Conservation (phyloP, 345 rosid genomes). For the Draba incana region DNA sequence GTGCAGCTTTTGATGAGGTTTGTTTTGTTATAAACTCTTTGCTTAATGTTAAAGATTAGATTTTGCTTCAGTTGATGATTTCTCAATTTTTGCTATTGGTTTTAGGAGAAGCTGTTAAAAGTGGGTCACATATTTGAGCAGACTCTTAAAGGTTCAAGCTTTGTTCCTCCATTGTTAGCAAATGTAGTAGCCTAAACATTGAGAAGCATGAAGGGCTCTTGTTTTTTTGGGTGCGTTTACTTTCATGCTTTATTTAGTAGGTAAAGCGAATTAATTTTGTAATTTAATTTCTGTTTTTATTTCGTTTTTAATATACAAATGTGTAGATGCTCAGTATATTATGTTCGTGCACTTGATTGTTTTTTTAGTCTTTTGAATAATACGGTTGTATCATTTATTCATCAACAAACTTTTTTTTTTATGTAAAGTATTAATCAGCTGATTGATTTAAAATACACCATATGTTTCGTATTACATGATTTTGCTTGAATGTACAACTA, state of each 20-base stretch:
- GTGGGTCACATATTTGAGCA: slow-evolving; percentile 92
- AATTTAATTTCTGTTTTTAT: slow-evolving; percentile 1
- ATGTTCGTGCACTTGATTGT: slow-evolving; percentile 7
- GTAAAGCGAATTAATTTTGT: slow-evolving; percentile 23
- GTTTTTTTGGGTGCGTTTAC: neutral
- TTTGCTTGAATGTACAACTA: neutral
- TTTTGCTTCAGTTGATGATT: slow-evolving; percentile 1
- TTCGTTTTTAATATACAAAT: neutral
- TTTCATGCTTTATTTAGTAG: slow-evolving; percentile 11
- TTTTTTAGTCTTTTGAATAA: slow-evolving; percentile 9
- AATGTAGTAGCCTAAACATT: slow-evolving; percentile 26
- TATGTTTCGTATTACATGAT: neutral
- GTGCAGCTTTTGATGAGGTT: slow-evolving; percentile 92
- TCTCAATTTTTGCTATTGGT: neutral
- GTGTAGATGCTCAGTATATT: slow-evolving; percentile 20
- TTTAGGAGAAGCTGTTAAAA: slow-evolving; percentile 73
- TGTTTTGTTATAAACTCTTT: slow-evolving; percentile 18
- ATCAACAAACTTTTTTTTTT: neutral
- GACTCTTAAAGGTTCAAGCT: slow-evolving; percentile 65
- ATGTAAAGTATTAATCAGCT: neutral
- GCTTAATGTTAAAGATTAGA: neutral
- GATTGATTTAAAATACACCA: neutral
- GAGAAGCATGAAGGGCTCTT: neutral
- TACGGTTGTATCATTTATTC: slow-evolving; percentile 13
- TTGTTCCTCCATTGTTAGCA: slow-evolving; percentile 67